Conservation (phyloP, 108 stramenopile species). For the Cyclostephanos invisitatus region DNA sequence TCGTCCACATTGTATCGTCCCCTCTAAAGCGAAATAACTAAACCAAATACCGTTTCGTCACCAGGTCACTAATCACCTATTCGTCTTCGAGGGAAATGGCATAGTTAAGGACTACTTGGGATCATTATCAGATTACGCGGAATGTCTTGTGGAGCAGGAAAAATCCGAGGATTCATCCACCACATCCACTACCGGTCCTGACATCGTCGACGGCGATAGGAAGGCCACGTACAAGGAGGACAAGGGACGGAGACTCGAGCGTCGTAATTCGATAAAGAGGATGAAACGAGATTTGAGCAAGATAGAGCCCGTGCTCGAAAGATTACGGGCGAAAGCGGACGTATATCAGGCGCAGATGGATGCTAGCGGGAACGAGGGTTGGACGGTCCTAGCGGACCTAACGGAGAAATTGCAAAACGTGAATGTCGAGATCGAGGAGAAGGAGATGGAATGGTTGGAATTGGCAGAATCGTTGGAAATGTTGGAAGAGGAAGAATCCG, state of each 20-base stretch:
- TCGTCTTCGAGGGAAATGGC: constrained; percentile 87
- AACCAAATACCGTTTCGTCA: background rate
- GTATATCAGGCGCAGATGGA: constrained; percentile 62
- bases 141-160: constrained; percentile 77
- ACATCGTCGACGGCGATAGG: constrained; percentile 20
- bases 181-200: background rate
- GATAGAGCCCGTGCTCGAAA: constrained; percentile 65
- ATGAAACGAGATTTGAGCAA: constrained; percentile 70
- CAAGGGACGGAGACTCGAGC: constrained; percentile 60
- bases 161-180: constrained; percentile 26
- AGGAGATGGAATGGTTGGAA: constrained; percentile 82
- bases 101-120: constrained; percentile 82
- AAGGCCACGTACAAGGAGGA: constrained; percentile 69
- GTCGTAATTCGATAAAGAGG: constrained; percentile 62
- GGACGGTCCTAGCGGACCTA: constrained; percentile 79
- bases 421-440: constrained; percentile 73
- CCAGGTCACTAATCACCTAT: constrained; percentile 84
- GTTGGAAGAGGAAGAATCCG: constrained; percentile 33
- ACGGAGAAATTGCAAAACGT: constrained; percentile 62
- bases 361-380: constrained; percentile 63
- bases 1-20: background rate
- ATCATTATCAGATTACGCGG: constrained; percentile 77
- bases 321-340: constrained; percentile 56
- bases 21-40: background rate
- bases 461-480: constrained; percentile 58